These are phyloP conservation scores for Scedosporium aurantiacum DNA, from an alignment of 2,329 filamentous ascomycete species.

Conservation along the genomic window DNA sequence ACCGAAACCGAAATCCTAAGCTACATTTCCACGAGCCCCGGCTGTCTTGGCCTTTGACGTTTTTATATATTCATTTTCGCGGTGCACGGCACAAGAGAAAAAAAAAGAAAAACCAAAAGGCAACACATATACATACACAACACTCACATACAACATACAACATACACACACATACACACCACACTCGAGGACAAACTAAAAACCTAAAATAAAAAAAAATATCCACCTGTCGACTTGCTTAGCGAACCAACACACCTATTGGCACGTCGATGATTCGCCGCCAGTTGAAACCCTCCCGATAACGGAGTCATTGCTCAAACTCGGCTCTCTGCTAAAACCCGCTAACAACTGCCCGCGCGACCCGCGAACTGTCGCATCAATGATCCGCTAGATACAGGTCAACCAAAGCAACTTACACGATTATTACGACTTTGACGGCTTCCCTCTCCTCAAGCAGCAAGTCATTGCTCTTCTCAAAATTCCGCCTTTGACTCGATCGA, in stretches of 20 bases:
- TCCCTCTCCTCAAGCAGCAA: background rate
- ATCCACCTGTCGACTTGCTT: background rate
- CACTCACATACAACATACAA: background rate
- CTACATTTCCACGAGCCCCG: background rate
- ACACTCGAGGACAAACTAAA: background rate
- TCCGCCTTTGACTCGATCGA: background rate
- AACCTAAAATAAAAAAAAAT: background rate
- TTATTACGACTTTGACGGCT: background rate
- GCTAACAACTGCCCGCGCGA: background rate
- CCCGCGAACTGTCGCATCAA: background rate
- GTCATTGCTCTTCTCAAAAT: background rate
- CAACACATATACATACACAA: background rate
- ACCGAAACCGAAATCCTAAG: background rate
- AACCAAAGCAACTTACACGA: background rate
- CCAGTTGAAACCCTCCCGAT: background rate
- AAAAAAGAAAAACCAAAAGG: background rate
- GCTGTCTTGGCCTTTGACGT: background rate
- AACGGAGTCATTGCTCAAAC: background rate
- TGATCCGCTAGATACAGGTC: background rate
- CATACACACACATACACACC: background rate
- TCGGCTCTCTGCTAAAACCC: slow-evolving; percentile 1
- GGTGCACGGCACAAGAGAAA: background rate
- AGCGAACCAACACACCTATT: background rate
- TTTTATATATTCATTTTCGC: background rate
- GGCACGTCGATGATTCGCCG: background rate